These are phyloP conservation scores for Xylaria polymorpha DNA, from an alignment of 2,329 filamentous ascomycete species.

Conservation along the genomic window DNA sequence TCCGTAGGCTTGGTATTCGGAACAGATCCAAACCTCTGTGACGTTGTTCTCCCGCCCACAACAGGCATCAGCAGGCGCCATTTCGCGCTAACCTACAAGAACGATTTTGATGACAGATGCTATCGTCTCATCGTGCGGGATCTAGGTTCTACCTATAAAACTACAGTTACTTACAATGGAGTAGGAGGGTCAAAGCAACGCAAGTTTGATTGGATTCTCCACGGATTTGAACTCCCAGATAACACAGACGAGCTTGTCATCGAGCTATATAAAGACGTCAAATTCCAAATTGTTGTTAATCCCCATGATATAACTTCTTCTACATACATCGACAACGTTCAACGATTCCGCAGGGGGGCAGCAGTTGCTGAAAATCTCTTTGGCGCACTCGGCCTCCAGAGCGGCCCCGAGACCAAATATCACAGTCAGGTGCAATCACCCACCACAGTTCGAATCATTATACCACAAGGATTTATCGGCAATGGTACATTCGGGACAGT, in stretches of 20 bases:
- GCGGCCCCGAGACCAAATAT: too few relatives aligned
- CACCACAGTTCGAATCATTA: background rate
- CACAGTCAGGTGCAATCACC: too few relatives aligned
- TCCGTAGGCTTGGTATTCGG: slow-evolving; percentile 6
- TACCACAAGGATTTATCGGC: background rate
- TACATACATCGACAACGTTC: background rate
- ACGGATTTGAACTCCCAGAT: background rate
- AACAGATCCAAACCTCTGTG: background rate
- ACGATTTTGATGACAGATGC: background rate
- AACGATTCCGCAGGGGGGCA: too few relatives aligned
- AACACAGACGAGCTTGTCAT: background rate
- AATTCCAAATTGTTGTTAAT: background rate
- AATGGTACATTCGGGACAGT: slow-evolving; percentile 5
- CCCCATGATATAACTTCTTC: background rate
- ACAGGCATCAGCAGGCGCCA: background rate
- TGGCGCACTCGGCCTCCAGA: too few relatives aligned
- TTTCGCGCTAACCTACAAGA: slow-evolving; percentile 20
- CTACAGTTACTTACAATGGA: background rate
- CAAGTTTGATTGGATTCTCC: slow-evolving; percentile 12
- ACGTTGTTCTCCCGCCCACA: background rate
- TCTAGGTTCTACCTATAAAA: slow-evolving; percentile 8
- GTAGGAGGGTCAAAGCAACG: background rate
- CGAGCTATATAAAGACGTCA: background rate
- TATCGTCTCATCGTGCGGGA: slow-evolving; percentile 18
- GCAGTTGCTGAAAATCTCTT: too few relatives aligned